Percentiles rank a stretch among this genome's conserved stretches.
These are phyloP conservation scores for Lolium multiflorum DNA, from an alignment of 176 grass and related monocot genomes.

Conservation along the genomic window DNA sequence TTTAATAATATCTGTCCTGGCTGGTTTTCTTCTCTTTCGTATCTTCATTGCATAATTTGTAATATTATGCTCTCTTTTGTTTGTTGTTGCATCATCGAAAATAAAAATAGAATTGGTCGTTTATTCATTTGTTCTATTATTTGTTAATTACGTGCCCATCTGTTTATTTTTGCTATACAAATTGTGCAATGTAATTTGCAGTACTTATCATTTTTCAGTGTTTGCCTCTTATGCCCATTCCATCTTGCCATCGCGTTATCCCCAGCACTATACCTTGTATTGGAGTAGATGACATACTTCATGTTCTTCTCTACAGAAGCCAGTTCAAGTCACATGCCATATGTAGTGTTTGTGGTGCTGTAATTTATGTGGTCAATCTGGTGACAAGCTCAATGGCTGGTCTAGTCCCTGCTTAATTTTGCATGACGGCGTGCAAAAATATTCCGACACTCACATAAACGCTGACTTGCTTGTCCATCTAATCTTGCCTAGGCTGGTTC, in stretches of 20 bases:
- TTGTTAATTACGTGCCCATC: not conserved
- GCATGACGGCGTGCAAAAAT: not conserved
- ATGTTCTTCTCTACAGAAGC: not conserved
- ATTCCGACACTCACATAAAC: no score
- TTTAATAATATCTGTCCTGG: no score
- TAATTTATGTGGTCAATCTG: not conserved
- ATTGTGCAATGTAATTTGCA: not conserved
- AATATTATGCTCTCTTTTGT: not conserved
- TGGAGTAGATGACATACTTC: no score
- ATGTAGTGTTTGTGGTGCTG: not conserved
- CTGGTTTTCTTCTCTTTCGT: not conserved
- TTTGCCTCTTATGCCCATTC: not conserved
- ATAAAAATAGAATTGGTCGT: not conserved
- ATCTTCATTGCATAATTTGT: not conserved
- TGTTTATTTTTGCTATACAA: not conserved
- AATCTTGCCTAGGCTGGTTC: no score
- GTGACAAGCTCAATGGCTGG: no score
- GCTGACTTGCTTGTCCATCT: no score
- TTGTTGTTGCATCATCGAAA: not conserved
- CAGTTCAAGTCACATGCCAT: no score
- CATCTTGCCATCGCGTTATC: not conserved
- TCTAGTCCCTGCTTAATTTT: no score
- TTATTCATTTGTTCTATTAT: not conserved
- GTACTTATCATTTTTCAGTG: not conserved
- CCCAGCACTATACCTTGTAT: no score